Percentiles rank a stretch among this genome's conserved stretches.
Evolutionary conservation across 106 monocot species (phyloP).

Genomic region (Chionographis japonica): DNA sequence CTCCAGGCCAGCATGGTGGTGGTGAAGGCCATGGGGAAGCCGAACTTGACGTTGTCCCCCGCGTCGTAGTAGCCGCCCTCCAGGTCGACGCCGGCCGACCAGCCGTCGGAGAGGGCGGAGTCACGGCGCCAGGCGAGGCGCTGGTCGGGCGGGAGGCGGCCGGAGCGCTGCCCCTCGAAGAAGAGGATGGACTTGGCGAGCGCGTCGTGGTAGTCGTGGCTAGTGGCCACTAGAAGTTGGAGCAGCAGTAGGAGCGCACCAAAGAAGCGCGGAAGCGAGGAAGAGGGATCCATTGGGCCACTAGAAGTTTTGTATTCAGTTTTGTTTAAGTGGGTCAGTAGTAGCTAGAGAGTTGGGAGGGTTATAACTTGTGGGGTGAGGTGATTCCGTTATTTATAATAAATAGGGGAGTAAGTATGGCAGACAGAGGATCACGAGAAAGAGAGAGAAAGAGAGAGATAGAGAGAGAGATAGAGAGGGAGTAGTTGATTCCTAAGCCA

Average conservation of each 20-base stretch:
- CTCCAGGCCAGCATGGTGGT: slow-evolving; percentile 87
- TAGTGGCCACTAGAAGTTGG: not conserved
- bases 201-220: slow-evolving; percentile 76
- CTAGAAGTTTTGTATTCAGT: too few relatives aligned
- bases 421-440: too few relatives aligned
- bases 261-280: too few relatives aligned
- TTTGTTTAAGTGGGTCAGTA: too few relatives aligned
- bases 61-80: slow-evolving; percentile 91
- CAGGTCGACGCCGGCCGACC: slow-evolving; percentile 60
- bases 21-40: slow-evolving; percentile 90
- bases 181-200: slow-evolving; percentile 78
- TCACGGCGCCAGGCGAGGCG: slow-evolving; percentile 51
- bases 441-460: too few relatives aligned
- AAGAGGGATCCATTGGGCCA: too few relatives aligned
- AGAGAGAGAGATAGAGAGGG: too few relatives aligned
- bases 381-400: too few relatives aligned
- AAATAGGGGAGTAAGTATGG: too few relatives aligned
- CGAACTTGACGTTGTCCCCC: slow-evolving; percentile 90
- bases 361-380: too few relatives aligned
- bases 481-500: too few relatives aligned
- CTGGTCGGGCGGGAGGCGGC: slow-evolving; percentile 64
- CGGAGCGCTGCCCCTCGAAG: slow-evolving; percentile 94
- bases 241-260: not conserved
- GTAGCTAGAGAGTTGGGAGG: too few relatives aligned
- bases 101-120: slow-evolving; percentile 61